Evolutionary conservation across 129 eudicot genomes (phyloP).

Genomic region (Solidago caesia): DNA sequence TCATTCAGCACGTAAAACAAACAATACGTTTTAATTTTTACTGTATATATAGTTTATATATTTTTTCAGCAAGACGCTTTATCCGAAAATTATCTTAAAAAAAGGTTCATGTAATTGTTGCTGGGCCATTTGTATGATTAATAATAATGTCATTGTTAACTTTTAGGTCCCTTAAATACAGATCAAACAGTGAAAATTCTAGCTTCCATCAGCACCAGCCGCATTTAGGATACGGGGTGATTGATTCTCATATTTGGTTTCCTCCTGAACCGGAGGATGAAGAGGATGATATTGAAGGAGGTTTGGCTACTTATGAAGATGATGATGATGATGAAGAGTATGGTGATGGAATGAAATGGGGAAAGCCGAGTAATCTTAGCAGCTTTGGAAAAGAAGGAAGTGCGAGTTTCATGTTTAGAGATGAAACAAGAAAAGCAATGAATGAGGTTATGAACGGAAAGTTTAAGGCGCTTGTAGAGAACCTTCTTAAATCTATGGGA

Average conservation of each 20-base stretch:
- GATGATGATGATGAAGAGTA: slow-evolving; percentile 59
- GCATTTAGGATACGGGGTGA: slow-evolving; percentile 33
- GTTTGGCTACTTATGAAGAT: slow-evolving; percentile 60
- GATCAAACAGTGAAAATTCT: slow-evolving; percentile 28
- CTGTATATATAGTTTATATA: too few species aligned
- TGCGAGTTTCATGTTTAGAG: slow-evolving; percentile 48
- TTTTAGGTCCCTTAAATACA: slow-evolving; percentile 41
- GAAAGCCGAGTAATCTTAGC: slow-evolving; percentile 60
- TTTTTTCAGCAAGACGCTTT: too few species aligned
- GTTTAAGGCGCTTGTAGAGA: slow-evolving; percentile 64
- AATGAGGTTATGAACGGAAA: slow-evolving; percentile 70
- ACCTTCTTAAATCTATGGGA: slow-evolving; percentile 63
- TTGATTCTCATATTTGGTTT: slow-evolving; percentile 60
- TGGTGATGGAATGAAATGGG: slow-evolving; percentile 63
- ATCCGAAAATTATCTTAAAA: not conserved
- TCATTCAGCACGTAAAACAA: too few species aligned
- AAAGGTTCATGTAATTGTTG: slow-evolving; percentile 7
- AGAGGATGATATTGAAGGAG: slow-evolving; percentile 58
- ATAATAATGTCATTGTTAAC: slow-evolving; percentile 4
- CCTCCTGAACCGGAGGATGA: slow-evolving; percentile 82
- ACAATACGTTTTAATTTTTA: too few species aligned
- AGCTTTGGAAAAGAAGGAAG: slow-evolving; percentile 56
- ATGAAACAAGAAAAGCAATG: slow-evolving; percentile 64
- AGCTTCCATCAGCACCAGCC: slow-evolving; percentile 24
- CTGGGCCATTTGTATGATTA: not conserved